phyloP scores from a whole-genome alignment of 2,329 filamentous ascomycete genomes.

The Beauveria caledonica region DNA sequence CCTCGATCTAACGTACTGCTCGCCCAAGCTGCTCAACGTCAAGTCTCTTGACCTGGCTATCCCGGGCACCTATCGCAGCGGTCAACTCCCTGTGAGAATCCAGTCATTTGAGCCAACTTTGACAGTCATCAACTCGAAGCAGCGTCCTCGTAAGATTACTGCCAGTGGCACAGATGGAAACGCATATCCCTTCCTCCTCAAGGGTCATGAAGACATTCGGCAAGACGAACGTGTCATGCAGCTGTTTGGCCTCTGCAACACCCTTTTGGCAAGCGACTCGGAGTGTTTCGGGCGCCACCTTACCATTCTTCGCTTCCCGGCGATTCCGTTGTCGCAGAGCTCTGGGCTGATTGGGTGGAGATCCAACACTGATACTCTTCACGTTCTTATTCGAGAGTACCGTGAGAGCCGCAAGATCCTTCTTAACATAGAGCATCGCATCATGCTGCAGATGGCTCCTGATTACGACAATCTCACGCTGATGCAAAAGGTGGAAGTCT shows the following conservation, averaged over 20 bases:
- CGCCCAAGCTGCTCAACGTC: slow-evolving; percentile 80
- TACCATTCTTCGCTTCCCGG: slow-evolving; percentile 90
- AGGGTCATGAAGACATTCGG: slow-evolving; percentile 98
- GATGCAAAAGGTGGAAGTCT: slow-evolving; percentile 99
- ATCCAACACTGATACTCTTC: slow-evolving; percentile 92
- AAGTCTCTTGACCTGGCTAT: slow-evolving; percentile 85
- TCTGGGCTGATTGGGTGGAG: slow-evolving; percentile 95
- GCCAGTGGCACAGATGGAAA: slow-evolving; percentile 83
- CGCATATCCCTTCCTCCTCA: slow-evolving; percentile 81
- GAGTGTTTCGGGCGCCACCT: slow-evolving; percentile 97
- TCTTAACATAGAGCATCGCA: slow-evolving; percentile 97
- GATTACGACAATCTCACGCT: slow-evolving; percentile 98
- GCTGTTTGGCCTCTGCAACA: slow-evolving; percentile 95
- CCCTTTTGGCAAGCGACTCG: slow-evolving; percentile 82
- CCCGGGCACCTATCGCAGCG: slow-evolving; percentile 87
- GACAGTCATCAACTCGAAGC: slow-evolving; percentile 92
- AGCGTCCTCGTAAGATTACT: slow-evolving; percentile 83
- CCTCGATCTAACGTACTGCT: slow-evolving; percentile 93
- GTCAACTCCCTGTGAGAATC: slow-evolving; percentile 71
- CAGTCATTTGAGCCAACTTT: slow-evolving; percentile 84
- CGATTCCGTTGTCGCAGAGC: slow-evolving; percentile 94
- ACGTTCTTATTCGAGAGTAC: slow-evolving; percentile 95
- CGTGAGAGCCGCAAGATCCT: slow-evolving; percentile 94
- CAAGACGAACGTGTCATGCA: slow-evolving; percentile 99
- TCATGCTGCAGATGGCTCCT: slow-evolving; percentile 99